Evolutionary conservation across 345 rosid genomes (phyloP).

Genomic region (Conringia planisiliqua): DNA sequence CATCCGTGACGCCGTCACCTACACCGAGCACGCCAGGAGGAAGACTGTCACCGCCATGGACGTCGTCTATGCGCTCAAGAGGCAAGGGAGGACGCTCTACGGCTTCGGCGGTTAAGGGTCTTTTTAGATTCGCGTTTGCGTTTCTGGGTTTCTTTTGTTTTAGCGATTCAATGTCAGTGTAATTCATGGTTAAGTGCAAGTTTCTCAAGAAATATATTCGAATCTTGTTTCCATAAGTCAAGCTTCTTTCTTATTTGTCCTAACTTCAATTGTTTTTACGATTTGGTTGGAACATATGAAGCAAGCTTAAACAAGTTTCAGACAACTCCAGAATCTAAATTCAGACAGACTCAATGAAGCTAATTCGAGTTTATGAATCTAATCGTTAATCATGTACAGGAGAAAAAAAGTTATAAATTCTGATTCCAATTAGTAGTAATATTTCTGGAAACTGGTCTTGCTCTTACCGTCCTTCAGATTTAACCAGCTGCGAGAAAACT

Average conservation of each 20-base stretch:
- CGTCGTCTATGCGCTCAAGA: slow-evolving; percentile 43
- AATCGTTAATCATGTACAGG: neutral
- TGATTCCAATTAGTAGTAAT: neutral
- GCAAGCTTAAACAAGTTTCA: neutral
- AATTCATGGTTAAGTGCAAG: neutral
- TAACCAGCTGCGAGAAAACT: slow-evolving; percentile 81
- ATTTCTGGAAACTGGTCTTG: neutral
- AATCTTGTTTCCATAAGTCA: neutral
- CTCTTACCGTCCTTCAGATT: slow-evolving; percentile 68
- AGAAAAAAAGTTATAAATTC: neutral
- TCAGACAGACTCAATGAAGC: neutral
- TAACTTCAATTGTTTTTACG: neutral
- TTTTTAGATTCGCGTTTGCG: neutral
- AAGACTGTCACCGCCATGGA: slow-evolving; percentile 52
- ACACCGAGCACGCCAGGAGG: slow-evolving; percentile 43
- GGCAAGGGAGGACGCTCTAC: slow-evolving; percentile 43
- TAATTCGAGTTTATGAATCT: neutral
- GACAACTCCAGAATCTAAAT: neutral
- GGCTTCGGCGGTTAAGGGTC: slow-evolving; percentile 29
- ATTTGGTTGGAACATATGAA: neutral
- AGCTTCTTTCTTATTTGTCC: neutral
- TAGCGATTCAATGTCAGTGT: neutral
- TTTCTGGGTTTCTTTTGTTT: neutral
- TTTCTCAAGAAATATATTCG: neutral
- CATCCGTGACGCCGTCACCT: slow-evolving; percentile 34